Base-by-base conservation (phyloP, 2,329 filamentous ascomycete genomes). In the Ramularia collo-cygni region DNA sequence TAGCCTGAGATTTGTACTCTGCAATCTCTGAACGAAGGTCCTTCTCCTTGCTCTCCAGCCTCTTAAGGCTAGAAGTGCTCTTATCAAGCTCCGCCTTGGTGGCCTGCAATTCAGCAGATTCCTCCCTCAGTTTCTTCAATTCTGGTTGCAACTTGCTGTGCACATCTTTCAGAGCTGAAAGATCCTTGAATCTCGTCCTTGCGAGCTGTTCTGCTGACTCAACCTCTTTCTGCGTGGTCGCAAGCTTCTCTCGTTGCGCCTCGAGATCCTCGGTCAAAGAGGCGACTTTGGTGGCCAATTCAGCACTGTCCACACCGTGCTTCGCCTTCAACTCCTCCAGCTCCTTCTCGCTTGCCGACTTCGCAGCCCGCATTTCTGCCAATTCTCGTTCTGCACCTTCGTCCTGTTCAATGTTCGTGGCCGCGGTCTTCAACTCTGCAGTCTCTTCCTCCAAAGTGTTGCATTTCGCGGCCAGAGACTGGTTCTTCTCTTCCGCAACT, bases 91-190 rank as follows among this genome's bases (percentile, higher is more conserved):
- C 85, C 33, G 89, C 83, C 57, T 83, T 90, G 3, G 77, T 74
- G 1, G 70, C 71, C 61, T 87, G 89, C 24, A 96, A 70, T 28
- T 81, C 75, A 0, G 77, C 75, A 19, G 85, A 81, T 53, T 96
- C 89, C 35, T 81, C 78, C 6, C 86, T 79, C 14, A 96, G 71
- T 31, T 70, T 81, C 59, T 82, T 83, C 16, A 96, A 68, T 63
- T 98, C 90, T 0, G 87, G 84, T 56, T 95, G 89, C 1, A 84
- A 76, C 60, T 92, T 93, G 50, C 88, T 81, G 19, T 95, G 64
- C 2, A 89, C 71, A 46, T 90, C 84, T 14, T 82, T 76, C 32
- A 95, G 68, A 18, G 94, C 85, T 0, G 81, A 81, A 2, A 95
- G 68, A 44, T 96, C 89, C 61, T 88, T 94, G 69, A 88, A 96